These are phyloP conservation scores for Adansonia grandidieri DNA, from an alignment of 441 rosid genomes.

Conservation along the genomic window DNA sequence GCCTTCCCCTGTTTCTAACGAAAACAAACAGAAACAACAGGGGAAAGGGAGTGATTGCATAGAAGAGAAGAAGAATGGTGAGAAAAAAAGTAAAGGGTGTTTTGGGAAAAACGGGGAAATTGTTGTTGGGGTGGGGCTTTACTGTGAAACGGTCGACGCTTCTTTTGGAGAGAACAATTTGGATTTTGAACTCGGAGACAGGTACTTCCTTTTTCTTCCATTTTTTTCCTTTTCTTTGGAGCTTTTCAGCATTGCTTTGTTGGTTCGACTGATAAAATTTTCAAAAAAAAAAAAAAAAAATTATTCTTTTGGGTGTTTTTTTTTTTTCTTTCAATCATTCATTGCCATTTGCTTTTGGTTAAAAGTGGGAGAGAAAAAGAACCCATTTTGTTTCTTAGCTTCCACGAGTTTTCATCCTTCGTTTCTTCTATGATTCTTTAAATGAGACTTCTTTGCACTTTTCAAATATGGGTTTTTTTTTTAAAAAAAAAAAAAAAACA, in stretches of 20 bases:
- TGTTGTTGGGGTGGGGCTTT: constrained; percentile 4
- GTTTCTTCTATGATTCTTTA: not conserved
- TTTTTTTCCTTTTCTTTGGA: not conserved
- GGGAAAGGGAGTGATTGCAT: constrained; percentile 8
- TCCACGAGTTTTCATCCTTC: not conserved
- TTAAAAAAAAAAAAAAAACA: not conserved
- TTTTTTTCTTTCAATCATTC: not conserved
- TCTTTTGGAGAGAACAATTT: constrained; percentile 48
- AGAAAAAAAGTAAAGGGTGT: constrained; percentile 23
- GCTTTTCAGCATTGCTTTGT: constrained; percentile 14
- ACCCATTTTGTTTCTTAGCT: not conserved
- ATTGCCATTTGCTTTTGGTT: not conserved
- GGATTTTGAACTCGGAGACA: constrained; percentile 48
- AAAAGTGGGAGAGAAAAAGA: not conserved
- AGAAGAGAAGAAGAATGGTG: not conserved
- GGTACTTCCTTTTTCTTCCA: constrained; percentile 37
- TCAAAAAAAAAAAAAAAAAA: not conserved
- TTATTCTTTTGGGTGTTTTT: not conserved
- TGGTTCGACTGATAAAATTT: not conserved
- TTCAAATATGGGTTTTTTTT: not conserved
- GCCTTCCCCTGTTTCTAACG: constrained; percentile 23
- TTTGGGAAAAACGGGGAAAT: constrained; percentile 20
- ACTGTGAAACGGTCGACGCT: constrained; percentile 35
- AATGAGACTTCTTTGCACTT: not conserved
- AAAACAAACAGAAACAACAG: constrained; percentile 19